phyloP scores from a whole-genome alignment of 441 rosid species.

The Mallotus japonicus region DNA sequence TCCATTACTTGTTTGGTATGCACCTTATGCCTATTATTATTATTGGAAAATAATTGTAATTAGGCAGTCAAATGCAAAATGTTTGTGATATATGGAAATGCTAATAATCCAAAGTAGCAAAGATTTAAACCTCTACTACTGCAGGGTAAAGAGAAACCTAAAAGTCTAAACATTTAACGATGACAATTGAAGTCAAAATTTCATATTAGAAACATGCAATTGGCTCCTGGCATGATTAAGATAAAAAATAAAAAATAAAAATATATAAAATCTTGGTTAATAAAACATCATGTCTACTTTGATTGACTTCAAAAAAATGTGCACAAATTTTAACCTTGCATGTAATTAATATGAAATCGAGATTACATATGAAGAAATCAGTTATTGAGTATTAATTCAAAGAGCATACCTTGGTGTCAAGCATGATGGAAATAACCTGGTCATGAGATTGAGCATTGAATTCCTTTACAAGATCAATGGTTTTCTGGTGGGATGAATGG shows the following conservation, averaged over 20 bases:
- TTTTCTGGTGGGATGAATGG: constrained; percentile 84
- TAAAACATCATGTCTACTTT: too few species aligned
- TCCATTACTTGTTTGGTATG: too few species aligned
- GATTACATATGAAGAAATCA: constrained; percentile 12
- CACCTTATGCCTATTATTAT: too few species aligned
- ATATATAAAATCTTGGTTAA: too few species aligned
- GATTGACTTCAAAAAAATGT: neutral
- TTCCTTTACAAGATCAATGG: constrained; percentile 85
- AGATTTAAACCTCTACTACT: neutral
- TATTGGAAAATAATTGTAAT: neutral
- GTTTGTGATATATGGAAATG: neutral
- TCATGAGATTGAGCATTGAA: constrained; percentile 79
- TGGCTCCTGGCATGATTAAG: too few species aligned
- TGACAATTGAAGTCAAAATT: neutral
- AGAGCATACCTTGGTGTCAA: constrained; percentile 78
- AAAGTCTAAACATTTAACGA: neutral
- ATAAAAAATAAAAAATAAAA: too few species aligned
- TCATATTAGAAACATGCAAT: neutral
- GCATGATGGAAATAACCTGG: constrained; percentile 83
- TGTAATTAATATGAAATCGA: neutral
- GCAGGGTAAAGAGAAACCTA: neutral
- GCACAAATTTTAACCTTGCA: neutral
- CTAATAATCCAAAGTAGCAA: neutral
- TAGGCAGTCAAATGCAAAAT: neutral
- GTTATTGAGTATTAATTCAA: neutral